These are phyloP conservation scores for Candida gorgasii DNA, from an alignment of 805 yeast genomes.

Conservation along the genomic window DNA sequence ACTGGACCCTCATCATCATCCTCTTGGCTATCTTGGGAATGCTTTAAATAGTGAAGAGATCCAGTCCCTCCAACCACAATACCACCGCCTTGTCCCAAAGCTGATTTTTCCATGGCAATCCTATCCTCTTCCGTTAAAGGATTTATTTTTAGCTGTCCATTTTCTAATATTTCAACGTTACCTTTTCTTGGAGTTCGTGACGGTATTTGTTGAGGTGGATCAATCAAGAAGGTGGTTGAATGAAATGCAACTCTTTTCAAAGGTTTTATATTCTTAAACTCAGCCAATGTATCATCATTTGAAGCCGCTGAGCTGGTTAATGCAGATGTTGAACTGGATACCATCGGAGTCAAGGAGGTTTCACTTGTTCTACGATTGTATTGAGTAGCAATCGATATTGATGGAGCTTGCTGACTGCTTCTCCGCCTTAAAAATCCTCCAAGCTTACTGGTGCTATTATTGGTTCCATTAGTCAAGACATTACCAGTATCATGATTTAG, in stretches of 20 bases:
- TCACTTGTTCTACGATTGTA: slow-evolving; percentile 16
- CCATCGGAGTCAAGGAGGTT: slow-evolving; percentile 1
- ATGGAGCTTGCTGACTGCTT: slow-evolving; percentile 15
- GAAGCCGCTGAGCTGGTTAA: not conserved
- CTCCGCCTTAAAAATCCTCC: slow-evolving; percentile 32
- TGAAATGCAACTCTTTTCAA: slow-evolving; percentile 46
- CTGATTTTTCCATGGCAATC: slow-evolving; percentile 39
- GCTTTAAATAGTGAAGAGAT: slow-evolving; percentile 46
- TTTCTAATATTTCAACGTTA: slow-evolving; percentile 58
- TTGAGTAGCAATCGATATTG: slow-evolving; percentile 17
- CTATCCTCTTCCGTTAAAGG: slow-evolving; percentile 58
- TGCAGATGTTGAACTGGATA: not conserved
- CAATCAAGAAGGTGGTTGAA: slow-evolving; percentile 41
- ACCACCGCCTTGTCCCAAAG: slow-evolving; percentile 55
- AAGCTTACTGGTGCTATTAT: slow-evolving; percentile 16
- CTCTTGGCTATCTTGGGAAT: slow-evolving; percentile 20
- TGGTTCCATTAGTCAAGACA: not conserved
- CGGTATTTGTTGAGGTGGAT: slow-evolving; percentile 86
- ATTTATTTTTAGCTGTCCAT: slow-evolving; percentile 54
- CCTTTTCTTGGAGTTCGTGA: slow-evolving; percentile 81
- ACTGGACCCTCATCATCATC: slow-evolving; percentile 12
- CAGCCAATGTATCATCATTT: slow-evolving; percentile 18
- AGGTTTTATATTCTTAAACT: slow-evolving; percentile 34
- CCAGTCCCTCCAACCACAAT: slow-evolving; percentile 81
- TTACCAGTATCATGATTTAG: not conserved